A percentile compares a stretch with the other conserved stretches of the same genome.
These are phyloP conservation scores for Silene vulgaris DNA, from an alignment of 179 eudicot genomes.

Conservation along the genomic window DNA sequence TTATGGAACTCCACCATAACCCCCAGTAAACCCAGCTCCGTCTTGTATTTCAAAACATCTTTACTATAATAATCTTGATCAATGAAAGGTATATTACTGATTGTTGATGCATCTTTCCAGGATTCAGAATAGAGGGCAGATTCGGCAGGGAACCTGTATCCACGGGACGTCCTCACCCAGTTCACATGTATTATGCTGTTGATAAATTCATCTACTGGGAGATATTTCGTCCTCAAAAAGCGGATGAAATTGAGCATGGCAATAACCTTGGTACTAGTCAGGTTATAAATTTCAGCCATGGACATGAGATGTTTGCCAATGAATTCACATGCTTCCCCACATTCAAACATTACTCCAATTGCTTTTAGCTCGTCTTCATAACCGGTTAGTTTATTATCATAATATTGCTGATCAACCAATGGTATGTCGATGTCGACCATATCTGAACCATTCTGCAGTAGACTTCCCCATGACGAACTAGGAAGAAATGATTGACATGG, in stretches of 20 bases:
- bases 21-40: constrained; percentile 51
- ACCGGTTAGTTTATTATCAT: constrained; percentile 33
- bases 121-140: constrained; percentile 39
- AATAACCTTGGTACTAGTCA: constrained; percentile 42
- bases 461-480: no score
- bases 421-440: constrained; percentile 51
- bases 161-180: constrained; percentile 53
- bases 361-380: not conserved
- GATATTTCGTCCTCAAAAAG: constrained; percentile 34
- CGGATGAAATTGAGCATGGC: constrained; percentile 46
- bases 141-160: constrained; percentile 40
- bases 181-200: constrained; percentile 27
- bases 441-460: constrained; percentile 46
- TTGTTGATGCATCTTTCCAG: constrained; percentile 41
- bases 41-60: constrained; percentile 31
- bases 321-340: constrained; percentile 44
- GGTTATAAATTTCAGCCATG: constrained; percentile 31
- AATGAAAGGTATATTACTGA: constrained; percentile 51
- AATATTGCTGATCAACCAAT: constrained; percentile 40
- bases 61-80: constrained; percentile 44
- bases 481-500: constrained; percentile 30
- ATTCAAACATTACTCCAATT: constrained; percentile 23
- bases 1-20: constrained; percentile 33
- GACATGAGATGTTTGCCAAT: constrained; percentile 51
- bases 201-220: constrained; percentile 44